These are phyloP conservation scores for Trametopsis cervina DNA, from an alignment of 768 basidiomycete species.

Conservation along the genomic window DNA sequence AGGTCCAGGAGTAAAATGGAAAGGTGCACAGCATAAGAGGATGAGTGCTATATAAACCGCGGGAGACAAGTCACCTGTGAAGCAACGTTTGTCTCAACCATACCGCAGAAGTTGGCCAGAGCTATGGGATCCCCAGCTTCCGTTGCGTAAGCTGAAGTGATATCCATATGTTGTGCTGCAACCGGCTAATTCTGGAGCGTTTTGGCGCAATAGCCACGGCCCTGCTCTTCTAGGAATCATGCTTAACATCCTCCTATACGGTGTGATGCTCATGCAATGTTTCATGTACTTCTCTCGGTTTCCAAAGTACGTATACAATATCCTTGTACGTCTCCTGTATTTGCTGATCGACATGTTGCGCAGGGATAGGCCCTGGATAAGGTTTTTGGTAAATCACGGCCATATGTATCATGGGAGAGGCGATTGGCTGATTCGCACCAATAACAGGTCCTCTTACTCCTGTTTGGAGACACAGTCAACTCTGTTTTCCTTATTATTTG, in stretches of 20 bases:
- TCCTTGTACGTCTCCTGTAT: no score
- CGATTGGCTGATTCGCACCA: no score
- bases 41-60: no score
- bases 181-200: not conserved
- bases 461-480: constrained; percentile 14
- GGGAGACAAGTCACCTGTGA: no score
- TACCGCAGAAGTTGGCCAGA: no score
- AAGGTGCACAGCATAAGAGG: no score
- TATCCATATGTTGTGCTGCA: not conserved
- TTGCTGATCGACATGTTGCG: not conserved
- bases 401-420: not conserved
- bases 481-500: constrained; percentile 13
- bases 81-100: no score
- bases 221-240: constrained; percentile 13
- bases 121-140: constrained; percentile 8
- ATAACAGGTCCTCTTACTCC: constrained; percentile 12
- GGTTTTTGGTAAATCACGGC: constrained; percentile 7
- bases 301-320: constrained; percentile 3
- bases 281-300: constrained; percentile 9
- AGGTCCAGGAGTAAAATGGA: no score
- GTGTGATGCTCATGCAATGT: constrained; percentile 13
- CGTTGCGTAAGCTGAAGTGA: constrained; percentile 10
- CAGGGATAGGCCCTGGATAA: constrained; percentile 13
- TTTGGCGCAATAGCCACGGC: constrained; percentile 2
- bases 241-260: constrained; percentile 11